phyloP scores from a whole-genome alignment of 805 yeast species.

The Saturnispora quitensis region DNA sequence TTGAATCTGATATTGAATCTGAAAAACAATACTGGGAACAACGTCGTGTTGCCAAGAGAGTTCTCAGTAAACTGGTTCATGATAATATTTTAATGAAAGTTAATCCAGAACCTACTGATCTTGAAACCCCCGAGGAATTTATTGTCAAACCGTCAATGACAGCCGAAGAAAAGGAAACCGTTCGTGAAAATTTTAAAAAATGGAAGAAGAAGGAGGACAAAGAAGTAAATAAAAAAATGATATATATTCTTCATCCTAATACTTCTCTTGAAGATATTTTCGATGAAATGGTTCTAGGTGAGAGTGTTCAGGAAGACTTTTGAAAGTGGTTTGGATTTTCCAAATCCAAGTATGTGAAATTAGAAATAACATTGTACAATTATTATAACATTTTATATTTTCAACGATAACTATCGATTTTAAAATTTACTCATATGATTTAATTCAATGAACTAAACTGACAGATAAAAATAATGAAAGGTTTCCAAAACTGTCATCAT shows the following conservation, averaged over 20 bases:
- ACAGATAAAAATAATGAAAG: no score
- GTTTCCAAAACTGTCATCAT: no score
- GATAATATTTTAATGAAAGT: slow-evolving; percentile 76
- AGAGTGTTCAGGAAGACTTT: slow-evolving; percentile 12
- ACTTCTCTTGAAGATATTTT: slow-evolving; percentile 67
- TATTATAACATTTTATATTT: not conserved
- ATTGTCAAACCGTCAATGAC: slow-evolving; percentile 17
- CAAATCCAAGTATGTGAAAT: not conserved
- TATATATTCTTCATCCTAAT: slow-evolving; percentile 68
- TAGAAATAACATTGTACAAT: not conserved
- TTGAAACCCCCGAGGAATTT: slow-evolving; percentile 30
- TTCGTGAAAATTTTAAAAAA: slow-evolving; percentile 6
- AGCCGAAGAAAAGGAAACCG: slow-evolving; percentile 19
- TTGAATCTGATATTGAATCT: slow-evolving; percentile 59
- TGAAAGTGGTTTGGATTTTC: not conserved
- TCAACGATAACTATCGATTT: not conserved
- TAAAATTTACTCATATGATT: not conserved
- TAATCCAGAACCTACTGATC: slow-evolving; percentile 26
- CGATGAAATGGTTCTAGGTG: slow-evolving; percentile 26
- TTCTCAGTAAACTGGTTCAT: slow-evolving; percentile 71
- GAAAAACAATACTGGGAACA: slow-evolving; percentile 68
- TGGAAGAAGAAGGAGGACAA: slow-evolving; percentile 16
- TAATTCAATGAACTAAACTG: no score
- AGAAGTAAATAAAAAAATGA: slow-evolving; percentile 25
- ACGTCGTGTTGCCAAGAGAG: slow-evolving; percentile 64